A percentile compares a stretch with the other conserved stretches of the same genome.
phyloP scores from a whole-genome alignment of 306 rosid genomes.

The Cucurbita moschata region DNA sequence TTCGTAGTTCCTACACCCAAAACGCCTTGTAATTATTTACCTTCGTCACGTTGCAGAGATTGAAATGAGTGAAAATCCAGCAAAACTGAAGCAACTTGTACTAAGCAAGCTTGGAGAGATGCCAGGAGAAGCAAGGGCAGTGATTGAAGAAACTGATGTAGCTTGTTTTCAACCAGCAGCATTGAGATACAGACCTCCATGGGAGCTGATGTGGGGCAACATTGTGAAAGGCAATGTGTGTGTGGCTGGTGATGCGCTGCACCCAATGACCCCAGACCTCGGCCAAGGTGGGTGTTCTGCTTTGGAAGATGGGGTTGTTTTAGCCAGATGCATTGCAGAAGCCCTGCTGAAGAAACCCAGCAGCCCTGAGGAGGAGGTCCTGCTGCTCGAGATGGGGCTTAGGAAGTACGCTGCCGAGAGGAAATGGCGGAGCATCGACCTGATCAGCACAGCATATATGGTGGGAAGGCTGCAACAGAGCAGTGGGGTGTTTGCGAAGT shows the following conservation, averaged over 20 bases:
- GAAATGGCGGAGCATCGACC: conserved; percentile 54
- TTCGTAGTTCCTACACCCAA: no score
- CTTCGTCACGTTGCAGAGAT: conserved; percentile 15
- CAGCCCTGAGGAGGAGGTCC: not conserved
- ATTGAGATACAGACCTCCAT: conserved; percentile 45
- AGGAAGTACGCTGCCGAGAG: conserved; percentile 45
- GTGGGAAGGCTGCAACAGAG: conserved; percentile 30
- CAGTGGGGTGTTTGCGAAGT: conserved; percentile 16
- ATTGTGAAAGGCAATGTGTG: conserved; percentile 52
- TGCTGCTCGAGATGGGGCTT: conserved; percentile 33
- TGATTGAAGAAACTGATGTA: conserved; percentile 27
- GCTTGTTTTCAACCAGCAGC: conserved; percentile 16
- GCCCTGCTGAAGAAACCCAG: conserved; percentile 17
- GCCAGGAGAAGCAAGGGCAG: conserved; percentile 20
- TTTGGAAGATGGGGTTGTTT: conserved; percentile 48
- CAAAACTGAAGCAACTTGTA: conserved; percentile 30
- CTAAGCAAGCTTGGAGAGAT: conserved; percentile 32
- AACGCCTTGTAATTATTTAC: not conserved
- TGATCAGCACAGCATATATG: conserved; percentile 23
- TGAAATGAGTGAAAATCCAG: conserved; percentile 20
- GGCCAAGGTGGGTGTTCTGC: conserved; percentile 76
- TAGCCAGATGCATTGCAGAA: conserved; percentile 48
- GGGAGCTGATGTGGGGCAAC: conserved; percentile 49
- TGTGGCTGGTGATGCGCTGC: conserved; percentile 73
- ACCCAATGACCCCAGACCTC: conserved; percentile 67